A percentile compares a stretch with the other conserved stretches of the same genome.
phyloP scores from a whole-genome alignment of 2,329 filamentous ascomycete species.

The Calonectria montana region DNA sequence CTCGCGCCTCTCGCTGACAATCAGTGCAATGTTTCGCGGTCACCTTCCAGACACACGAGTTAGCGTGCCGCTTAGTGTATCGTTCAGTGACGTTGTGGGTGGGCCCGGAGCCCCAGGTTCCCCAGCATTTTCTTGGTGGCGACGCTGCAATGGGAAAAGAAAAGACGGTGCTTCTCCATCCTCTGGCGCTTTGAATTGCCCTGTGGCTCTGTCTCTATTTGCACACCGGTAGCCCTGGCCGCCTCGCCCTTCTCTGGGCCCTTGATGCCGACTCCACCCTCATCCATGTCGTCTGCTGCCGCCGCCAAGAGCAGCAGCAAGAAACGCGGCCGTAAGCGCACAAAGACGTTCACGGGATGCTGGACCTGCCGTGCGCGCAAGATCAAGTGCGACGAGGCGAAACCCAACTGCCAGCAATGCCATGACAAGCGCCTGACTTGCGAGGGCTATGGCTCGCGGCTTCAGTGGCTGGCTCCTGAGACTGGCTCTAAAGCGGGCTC shows the following conservation, averaged over 20 bases:
- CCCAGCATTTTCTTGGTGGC: background rate
- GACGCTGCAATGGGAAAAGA: background rate
- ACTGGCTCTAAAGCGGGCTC: background rate
- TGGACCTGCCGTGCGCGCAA: slow-evolving; percentile 39
- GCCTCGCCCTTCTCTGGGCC: background rate
- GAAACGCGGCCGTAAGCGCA: slow-evolving; percentile 28
- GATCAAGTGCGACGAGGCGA: slow-evolving; percentile 39
- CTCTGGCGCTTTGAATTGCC: slow-evolving; percentile 16
- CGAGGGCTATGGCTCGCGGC: slow-evolving; percentile 45
- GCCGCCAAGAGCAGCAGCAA: background rate
- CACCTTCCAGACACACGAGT: slow-evolving; percentile 1
- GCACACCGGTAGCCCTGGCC: background rate
- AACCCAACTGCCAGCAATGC: slow-evolving; percentile 34
- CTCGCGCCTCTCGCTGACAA: background rate
- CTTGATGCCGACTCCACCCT: slow-evolving; percentile 6
- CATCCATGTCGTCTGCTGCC: background rate
- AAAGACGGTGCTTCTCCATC: background rate
- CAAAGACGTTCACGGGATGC: slow-evolving; percentile 43
- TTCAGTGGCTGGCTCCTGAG: slow-evolving; percentile 40
- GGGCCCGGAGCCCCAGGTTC: background rate
- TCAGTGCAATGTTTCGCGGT: slow-evolving; percentile 14
- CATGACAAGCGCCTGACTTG: slow-evolving; percentile 42
- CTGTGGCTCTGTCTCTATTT: background rate
- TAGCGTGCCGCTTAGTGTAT: background rate
- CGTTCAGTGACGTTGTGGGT: background rate